Conservation (phyloP, 1,284 basidiomycete species). For the Gomphus bonarii region DNA sequence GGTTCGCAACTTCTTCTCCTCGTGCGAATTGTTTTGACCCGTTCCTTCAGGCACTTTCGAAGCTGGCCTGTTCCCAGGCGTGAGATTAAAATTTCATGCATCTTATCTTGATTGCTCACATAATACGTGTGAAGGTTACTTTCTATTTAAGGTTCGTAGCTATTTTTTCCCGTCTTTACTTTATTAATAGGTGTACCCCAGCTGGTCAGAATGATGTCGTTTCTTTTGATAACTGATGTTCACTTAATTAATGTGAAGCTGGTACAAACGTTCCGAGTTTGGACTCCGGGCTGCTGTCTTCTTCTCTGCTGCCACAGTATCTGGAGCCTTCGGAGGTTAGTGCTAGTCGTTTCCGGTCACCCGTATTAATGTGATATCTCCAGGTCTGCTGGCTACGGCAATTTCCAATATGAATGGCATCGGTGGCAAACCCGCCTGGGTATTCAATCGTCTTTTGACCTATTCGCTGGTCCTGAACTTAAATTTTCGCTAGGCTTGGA, state of each 20-base stretch:
- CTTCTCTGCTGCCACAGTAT: constrained; percentile 64
- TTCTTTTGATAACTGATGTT: neutral
- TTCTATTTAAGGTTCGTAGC: constrained; percentile 9
- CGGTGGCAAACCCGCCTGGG: constrained; percentile 46
- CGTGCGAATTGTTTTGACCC: neutral
- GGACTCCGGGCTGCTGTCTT: constrained; percentile 58
- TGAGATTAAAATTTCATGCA: constrained; percentile 5
- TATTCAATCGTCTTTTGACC: neutral
- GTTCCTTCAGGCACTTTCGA: constrained; percentile 46
- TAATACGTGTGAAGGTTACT: constrained; percentile 45
- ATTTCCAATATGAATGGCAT: constrained; percentile 61
- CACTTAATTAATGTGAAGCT: constrained; percentile 19
- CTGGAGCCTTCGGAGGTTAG: constrained; percentile 60
- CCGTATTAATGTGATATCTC: neutral
- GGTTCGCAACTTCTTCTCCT: constrained; percentile 24
- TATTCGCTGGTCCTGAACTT: neutral
- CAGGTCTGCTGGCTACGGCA: constrained; percentile 30
- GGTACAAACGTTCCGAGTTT: constrained; percentile 65
- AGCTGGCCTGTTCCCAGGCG: constrained; percentile 50
- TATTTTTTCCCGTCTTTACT: neutral
- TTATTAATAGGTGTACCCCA: neutral
- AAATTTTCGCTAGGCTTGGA: constrained; percentile 44
- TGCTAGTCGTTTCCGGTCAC: neutral
- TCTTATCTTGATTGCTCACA: constrained; percentile 30
- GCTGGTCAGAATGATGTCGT: neutral